Evolutionary conservation across 2,329 filamentous ascomycete genomes (phyloP).

Genomic region (Sclerotinia trifoliorum): DNA sequence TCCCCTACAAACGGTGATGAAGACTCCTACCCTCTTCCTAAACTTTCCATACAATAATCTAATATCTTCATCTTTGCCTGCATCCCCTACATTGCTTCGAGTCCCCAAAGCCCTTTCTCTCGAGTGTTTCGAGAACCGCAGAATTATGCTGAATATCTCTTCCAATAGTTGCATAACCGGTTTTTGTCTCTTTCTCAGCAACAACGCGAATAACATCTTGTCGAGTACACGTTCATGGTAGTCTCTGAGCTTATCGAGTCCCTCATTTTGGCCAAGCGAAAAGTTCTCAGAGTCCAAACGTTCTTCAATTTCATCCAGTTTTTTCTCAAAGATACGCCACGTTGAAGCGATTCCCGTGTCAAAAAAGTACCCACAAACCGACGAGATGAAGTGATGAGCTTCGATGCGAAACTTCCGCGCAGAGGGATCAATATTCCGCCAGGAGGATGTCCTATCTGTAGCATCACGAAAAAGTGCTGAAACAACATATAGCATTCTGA

Average conservation of each 20-base stretch:
- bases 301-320: slow-evolving; percentile 62
- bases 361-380: slow-evolving; percentile 74
- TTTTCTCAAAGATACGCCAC: slow-evolving; percentile 69
- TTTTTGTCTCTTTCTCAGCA: slow-evolving; percentile 72
- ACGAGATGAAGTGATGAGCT: slow-evolving; percentile 74
- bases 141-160: slow-evolving; percentile 70
- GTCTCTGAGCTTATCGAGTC: slow-evolving; percentile 65
- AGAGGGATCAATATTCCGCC: slow-evolving; percentile 31
- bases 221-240: slow-evolving; percentile 74
- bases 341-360: slow-evolving; percentile 71
- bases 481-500: slow-evolving; percentile 76
- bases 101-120: slow-evolving; percentile 44
- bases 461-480: slow-evolving; percentile 62
- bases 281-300: slow-evolving; percentile 48
- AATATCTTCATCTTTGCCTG: slow-evolving; percentile 41
- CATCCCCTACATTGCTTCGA: slow-evolving; percentile 34
- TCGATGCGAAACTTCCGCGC: slow-evolving; percentile 65
- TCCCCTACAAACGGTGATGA: slow-evolving; percentile 69
- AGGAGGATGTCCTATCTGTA: slow-evolving; percentile 41
- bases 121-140: slow-evolving; percentile 63
- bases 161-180: slow-evolving; percentile 72
- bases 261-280: slow-evolving; percentile 50
- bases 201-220: slow-evolving; percentile 68
- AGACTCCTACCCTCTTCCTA: slow-evolving; percentile 69
- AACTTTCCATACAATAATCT: slow-evolving; percentile 62